These are phyloP conservation scores for Salvia sclarea DNA, from an alignment of 305 asterid genomes.

Conservation along the genomic window DNA sequence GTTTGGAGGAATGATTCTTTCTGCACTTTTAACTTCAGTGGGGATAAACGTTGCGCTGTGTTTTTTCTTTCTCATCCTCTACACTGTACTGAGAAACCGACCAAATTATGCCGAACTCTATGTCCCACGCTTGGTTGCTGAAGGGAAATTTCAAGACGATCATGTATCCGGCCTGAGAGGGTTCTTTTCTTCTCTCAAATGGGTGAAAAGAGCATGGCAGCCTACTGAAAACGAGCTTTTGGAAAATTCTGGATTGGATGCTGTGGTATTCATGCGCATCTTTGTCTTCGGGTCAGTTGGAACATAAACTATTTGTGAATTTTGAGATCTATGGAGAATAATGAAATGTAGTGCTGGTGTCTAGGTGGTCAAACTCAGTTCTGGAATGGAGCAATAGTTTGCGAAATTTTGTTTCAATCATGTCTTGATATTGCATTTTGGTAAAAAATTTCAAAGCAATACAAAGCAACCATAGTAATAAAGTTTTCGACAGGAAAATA, in stretches of 20 bases:
- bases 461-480: too few relatives aligned
- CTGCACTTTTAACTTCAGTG: constrained; percentile 88
- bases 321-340: too few relatives aligned
- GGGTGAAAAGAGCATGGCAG: constrained; percentile 87
- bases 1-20: constrained; percentile 72
- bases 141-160: constrained; percentile 49
- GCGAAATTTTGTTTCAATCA: too few relatives aligned
- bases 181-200: constrained; percentile 59
- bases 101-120: constrained; percentile 66
- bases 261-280: constrained; percentile 92
- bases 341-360: too few relatives aligned
- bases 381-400: too few relatives aligned
- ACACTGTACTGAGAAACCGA: constrained; percentile 68
- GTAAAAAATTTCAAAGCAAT: too few relatives aligned
- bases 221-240: constrained; percentile 80
- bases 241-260: constrained; percentile 76
- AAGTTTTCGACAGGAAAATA: too few relatives aligned
- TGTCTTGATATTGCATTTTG: too few relatives aligned
- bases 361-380: too few relatives aligned
- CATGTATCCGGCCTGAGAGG: constrained; percentile 44
- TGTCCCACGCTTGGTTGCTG: constrained; percentile 77
- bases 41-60: constrained; percentile 80
- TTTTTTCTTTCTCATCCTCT: constrained; percentile 52
- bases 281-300: constrained; percentile 77
- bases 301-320: too few relatives aligned